Percentiles rank a stretch among this genome's conserved stretches.
These are phyloP conservation scores for Eleusine indica DNA, from an alignment of 176 grass and related monocot genomes.

Conservation along the genomic window DNA sequence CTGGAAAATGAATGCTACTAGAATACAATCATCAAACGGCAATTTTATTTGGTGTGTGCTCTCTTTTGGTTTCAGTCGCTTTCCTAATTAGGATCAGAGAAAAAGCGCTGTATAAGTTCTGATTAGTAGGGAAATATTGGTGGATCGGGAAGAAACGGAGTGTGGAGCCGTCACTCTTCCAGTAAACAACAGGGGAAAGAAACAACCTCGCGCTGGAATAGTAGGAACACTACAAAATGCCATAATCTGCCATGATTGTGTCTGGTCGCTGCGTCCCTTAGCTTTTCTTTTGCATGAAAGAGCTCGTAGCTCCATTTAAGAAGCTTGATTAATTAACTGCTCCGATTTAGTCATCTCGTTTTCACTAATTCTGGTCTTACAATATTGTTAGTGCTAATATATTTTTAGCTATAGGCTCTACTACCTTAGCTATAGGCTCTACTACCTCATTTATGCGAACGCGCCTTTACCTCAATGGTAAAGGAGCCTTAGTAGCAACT, in stretches of 20 bases:
- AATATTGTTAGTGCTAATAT: neutral
- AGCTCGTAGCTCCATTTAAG: conserved; percentile 28
- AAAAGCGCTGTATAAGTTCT: conserved; percentile 24
- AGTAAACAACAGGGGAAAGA: conserved; percentile 22
- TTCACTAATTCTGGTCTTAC: no score
- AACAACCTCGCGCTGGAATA: conserved; percentile 3
- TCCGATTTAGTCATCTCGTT: neutral
- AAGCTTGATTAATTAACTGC: neutral
- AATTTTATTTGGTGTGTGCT: conserved; percentile 9
- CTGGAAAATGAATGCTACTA: conserved; percentile 10
- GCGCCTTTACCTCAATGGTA: no score
- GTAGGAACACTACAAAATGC: neutral
- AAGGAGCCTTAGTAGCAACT: no score
- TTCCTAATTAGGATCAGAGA: conserved; percentile 39
- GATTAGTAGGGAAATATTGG: neutral
- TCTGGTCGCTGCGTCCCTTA: neutral
- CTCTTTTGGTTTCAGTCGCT: conserved; percentile 48
- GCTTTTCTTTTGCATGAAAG: conserved; percentile 24
- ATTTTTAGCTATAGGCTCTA: neutral
- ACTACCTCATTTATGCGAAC: neutral
- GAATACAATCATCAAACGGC: neutral
- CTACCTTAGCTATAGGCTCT: neutral
- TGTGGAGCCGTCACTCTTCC: conserved; percentile 63
- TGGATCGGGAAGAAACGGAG: conserved; percentile 44
- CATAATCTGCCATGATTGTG: conserved; percentile 19